Conservation (phyloP, 495 filamentous ascomycete genomes). For the Hyaloscypha finlandica region DNA sequence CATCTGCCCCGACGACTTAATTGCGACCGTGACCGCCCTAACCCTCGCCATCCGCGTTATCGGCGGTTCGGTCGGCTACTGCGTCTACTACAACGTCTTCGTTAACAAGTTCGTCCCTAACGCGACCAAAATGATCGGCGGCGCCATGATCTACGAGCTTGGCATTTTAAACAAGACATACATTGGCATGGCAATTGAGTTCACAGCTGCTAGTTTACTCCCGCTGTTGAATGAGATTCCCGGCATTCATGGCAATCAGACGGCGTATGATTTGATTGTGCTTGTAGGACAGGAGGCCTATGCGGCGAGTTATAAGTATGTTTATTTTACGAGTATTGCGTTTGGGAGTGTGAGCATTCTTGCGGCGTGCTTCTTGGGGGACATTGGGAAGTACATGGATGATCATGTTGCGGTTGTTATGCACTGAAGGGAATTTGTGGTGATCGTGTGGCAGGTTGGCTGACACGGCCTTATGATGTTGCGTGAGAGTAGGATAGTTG, state of each 20-base stretch:
- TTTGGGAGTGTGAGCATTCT: constrained; percentile 66
- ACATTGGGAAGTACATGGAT: constrained; percentile 68
- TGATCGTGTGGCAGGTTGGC: too few species aligned
- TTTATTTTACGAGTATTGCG: constrained; percentile 68
- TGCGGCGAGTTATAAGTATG: constrained; percentile 64
- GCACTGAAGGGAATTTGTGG: constrained; percentile 30
- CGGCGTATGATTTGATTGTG: constrained; percentile 59
- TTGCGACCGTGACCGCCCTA: constrained; percentile 72
- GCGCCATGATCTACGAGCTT: constrained; percentile 34
- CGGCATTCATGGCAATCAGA: constrained; percentile 55
- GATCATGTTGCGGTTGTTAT: constrained; percentile 70
- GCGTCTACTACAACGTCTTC: constrained; percentile 78
- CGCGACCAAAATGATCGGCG: constrained; percentile 49
- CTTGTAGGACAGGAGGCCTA: constrained; percentile 63
- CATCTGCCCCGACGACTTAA: constrained; percentile 72
- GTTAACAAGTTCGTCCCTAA: constrained; percentile 61
- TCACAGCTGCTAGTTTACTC: constrained; percentile 59
- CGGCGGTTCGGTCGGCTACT: constrained; percentile 71
- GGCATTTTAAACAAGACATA: constrained; percentile 53
- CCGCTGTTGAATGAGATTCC: constrained; percentile 44
- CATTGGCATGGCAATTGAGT: constrained; percentile 53
- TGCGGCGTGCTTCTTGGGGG: constrained; percentile 62
- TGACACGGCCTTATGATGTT: too few species aligned
- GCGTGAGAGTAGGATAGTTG: too few species aligned
- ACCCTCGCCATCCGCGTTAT: constrained; percentile 73